These are phyloP conservation scores for Pestalotiopsis sp. DNA, from an alignment of 2,329 filamentous ascomycete genomes.

Conservation along the genomic window DNA sequence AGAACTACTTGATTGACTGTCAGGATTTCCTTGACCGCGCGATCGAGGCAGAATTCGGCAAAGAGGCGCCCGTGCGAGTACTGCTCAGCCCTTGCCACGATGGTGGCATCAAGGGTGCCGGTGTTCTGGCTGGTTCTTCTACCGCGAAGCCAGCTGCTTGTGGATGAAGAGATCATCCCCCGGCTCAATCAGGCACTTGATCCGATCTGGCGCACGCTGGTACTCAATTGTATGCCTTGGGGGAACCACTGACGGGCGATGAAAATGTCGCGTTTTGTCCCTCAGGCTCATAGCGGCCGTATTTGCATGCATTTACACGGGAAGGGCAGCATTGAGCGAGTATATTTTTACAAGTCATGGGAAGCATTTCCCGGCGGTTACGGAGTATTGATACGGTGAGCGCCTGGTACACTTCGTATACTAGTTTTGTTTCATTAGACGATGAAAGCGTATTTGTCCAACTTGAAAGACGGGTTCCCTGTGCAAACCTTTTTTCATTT, in stretches of 20 bases:
- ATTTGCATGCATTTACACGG: slow-evolving; percentile 2
- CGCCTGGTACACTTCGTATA: background rate
- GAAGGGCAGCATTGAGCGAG: background rate
- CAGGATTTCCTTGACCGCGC: slow-evolving; percentile 66
- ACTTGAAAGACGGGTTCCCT: background rate
- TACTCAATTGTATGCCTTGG: too few species aligned
- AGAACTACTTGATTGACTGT: slow-evolving; percentile 69
- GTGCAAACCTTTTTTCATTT: background rate
- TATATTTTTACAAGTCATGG: background rate
- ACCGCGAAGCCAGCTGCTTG: slow-evolving; percentile 26
- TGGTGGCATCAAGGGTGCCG: slow-evolving; percentile 62
- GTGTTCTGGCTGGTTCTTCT: slow-evolving; percentile 55
- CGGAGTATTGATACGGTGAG: background rate
- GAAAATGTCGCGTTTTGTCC: background rate
- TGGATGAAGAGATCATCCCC: background rate
- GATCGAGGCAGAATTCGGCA: slow-evolving; percentile 39
- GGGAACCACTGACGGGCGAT: background rate
- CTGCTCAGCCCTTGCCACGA: slow-evolving; percentile 58
- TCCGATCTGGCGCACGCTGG: background rate
- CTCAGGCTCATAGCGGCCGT: background rate
- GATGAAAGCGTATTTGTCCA: background rate
- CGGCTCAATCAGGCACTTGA: background rate
- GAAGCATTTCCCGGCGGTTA: background rate
- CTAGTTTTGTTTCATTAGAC: background rate
- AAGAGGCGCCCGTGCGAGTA: slow-evolving; percentile 39